Percentiles rank a stretch among this genome's conserved stretches.
phyloP scores from a whole-genome alignment of 805 yeast species.

The Scheffersomyces spartinae region DNA sequence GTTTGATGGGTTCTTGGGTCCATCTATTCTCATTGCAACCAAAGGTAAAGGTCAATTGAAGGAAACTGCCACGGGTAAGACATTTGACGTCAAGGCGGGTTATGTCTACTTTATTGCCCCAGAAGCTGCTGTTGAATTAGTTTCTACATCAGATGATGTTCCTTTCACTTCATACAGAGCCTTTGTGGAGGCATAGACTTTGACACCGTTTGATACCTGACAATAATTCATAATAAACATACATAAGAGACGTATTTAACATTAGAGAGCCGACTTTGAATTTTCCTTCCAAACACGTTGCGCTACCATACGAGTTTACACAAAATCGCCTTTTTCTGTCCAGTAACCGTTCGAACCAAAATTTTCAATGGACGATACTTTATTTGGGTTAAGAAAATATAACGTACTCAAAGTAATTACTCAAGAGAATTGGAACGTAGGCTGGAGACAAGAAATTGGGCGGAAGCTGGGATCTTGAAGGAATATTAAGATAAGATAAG shows the following conservation, averaged over 20 bases:
- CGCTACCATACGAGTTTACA: too few species aligned
- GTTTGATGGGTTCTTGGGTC: slow-evolving; percentile 64
- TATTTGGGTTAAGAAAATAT: too few species aligned
- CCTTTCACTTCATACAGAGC: slow-evolving; percentile 82
- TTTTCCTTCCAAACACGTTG: too few species aligned
- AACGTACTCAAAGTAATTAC: too few species aligned
- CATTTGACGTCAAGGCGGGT: slow-evolving; percentile 52
- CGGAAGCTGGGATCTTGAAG: too few species aligned
- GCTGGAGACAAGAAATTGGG: too few species aligned
- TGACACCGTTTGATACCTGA: not conserved
- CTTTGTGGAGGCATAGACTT: slow-evolving; percentile 51
- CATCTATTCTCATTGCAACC: slow-evolving; percentile 77
- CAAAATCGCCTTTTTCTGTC: too few species aligned
- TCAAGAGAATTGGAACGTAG: too few species aligned
- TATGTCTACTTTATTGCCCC: slow-evolving; percentile 82
- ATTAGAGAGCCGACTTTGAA: too few species aligned
- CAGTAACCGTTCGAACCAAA: too few species aligned
- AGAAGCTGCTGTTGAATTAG: slow-evolving; percentile 49
- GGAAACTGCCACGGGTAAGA: slow-evolving; percentile 18
- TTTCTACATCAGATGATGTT: slow-evolving; percentile 32
- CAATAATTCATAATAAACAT: not conserved
- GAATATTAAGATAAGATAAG: not conserved
- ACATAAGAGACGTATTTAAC: not conserved
- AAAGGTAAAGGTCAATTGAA: slow-evolving; percentile 63
- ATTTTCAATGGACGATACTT: too few species aligned